Evolutionary conservation across 371 early-diverging fungal genomes (phyloP).

Genomic region (Fennellomyces sp.): DNA sequence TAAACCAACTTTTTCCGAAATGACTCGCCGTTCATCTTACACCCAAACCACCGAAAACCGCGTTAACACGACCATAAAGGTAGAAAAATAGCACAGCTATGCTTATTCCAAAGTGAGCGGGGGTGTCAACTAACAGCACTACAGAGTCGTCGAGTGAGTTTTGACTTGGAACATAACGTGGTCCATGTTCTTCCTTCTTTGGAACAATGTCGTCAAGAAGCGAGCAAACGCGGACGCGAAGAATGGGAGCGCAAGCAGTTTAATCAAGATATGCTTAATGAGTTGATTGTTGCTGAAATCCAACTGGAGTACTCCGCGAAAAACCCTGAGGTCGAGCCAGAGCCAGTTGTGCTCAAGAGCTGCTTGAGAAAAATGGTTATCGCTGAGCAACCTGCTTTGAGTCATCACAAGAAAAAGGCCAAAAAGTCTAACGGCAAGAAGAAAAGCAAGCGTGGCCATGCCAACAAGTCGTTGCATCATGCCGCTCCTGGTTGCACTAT

Average conservation of each 20-base stretch:
- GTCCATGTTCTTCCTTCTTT: slow-evolving; percentile 44
- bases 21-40: neutral
- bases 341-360: slow-evolving; percentile 16
- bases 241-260: slow-evolving; percentile 32
- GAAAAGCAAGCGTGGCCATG: slow-evolving; percentile 50
- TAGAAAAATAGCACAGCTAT: no score
- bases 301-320: slow-evolving; percentile 15
- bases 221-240: slow-evolving; percentile 32
- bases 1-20: neutral
- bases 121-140: neutral
- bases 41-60: neutral
- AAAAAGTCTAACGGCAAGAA: slow-evolving; percentile 10
- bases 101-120: no score
- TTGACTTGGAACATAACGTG: slow-evolving; percentile 45
- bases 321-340: neutral
- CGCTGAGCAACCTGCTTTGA: neutral
- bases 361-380: slow-evolving; percentile 18
- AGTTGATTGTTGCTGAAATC: slow-evolving; percentile 47
- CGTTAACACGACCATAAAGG: no score
- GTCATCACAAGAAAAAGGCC: slow-evolving; percentile 3
- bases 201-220: slow-evolving; percentile 35
- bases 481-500: slow-evolving; percentile 33
- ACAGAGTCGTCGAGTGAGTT: slow-evolving; percentile 40
- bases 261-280: slow-evolving; percentile 40
- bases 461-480: slow-evolving; percentile 66